Conservation (phyloP, 2,329 filamentous ascomycete species). For the Hypomyces rosellus region DNA sequence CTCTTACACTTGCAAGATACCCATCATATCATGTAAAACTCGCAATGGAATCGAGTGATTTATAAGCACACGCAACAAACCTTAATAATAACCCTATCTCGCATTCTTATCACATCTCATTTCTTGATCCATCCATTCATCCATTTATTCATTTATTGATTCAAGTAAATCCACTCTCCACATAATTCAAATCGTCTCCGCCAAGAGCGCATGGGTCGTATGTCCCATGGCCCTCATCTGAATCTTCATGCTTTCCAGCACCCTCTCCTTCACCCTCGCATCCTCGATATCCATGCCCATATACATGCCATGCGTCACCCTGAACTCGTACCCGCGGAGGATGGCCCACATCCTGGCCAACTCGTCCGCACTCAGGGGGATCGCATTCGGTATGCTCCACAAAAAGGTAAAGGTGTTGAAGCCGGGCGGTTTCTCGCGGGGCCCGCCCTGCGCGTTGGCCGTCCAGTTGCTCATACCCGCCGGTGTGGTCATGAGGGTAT, state of each 20-base stretch:
- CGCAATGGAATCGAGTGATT: slow-evolving; percentile 1
- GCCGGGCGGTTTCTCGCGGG: slow-evolving; percentile 32
- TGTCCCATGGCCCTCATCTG: slow-evolving; percentile 52
- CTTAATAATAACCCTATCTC: background rate
- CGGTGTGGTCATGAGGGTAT: slow-evolving; percentile 68
- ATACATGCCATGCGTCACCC: slow-evolving; percentile 63
- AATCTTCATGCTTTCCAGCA: slow-evolving; percentile 72
- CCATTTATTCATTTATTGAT: too few relatives aligned
- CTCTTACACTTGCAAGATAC: too few relatives aligned
- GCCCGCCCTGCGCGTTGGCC: slow-evolving; percentile 30
- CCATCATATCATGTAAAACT: too few relatives aligned
- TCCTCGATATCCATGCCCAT: slow-evolving; percentile 54
- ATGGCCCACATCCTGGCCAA: slow-evolving; percentile 65
- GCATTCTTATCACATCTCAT: background rate
- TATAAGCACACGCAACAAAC: too few relatives aligned
- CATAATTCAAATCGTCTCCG: slow-evolving; percentile 14
- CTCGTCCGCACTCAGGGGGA: slow-evolving; percentile 59
- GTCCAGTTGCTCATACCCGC: slow-evolving; percentile 43
- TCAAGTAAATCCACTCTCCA: background rate
- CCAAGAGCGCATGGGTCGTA: slow-evolving; percentile 33
- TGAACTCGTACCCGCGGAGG: slow-evolving; percentile 55
- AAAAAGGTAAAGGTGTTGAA: slow-evolving; percentile 61
- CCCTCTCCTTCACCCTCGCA: slow-evolving; percentile 51
- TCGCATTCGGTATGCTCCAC: slow-evolving; percentile 72
- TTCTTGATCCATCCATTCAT: too few relatives aligned